These are phyloP conservation scores for Monilinia fructigena DNA, from an alignment of 2,329 filamentous ascomycete species.

Conservation along the genomic window DNA sequence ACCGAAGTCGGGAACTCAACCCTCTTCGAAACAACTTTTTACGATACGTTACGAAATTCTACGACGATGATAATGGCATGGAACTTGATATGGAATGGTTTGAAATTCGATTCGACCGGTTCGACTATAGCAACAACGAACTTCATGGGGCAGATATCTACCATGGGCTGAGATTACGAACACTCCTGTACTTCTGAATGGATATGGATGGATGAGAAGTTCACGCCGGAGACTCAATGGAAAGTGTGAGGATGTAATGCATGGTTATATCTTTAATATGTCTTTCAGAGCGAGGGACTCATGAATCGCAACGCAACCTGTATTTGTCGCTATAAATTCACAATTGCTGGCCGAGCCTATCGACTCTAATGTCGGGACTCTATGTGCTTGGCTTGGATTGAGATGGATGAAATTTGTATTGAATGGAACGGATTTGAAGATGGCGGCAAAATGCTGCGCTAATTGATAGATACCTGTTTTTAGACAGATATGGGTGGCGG, in stretches of 20 bases:
- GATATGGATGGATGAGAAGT: not conserved
- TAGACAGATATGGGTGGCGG: not conserved
- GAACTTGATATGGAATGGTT: not conserved
- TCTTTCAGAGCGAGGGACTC: not conserved
- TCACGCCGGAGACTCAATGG: not conserved
- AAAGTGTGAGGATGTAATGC: slow-evolving; percentile 2
- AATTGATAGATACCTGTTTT: not conserved
- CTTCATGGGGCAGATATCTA: not conserved
- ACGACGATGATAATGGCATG: slow-evolving; percentile 20
- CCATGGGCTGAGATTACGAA: not conserved
- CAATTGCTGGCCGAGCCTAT: not conserved
- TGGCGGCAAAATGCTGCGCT: not conserved
- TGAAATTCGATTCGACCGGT: slow-evolving; percentile 1
- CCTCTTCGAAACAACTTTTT: slow-evolving; percentile 3
- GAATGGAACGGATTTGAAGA: not conserved
- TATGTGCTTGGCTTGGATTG: slow-evolving; percentile 1
- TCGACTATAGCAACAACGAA: not conserved
- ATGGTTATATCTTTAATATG: slow-evolving; percentile 15
- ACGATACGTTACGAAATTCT: slow-evolving; percentile 14
- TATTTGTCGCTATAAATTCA: slow-evolving; percentile 11
- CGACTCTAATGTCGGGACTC: not conserved
- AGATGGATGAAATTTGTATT: not conserved
- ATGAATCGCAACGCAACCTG: not conserved
- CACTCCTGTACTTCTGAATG: not conserved
- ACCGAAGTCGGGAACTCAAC: not conserved